Percentiles rank a stretch among this genome's conserved stretches.
phyloP scores from a whole-genome alignment of 108 stramenopile species.

The Nannochloropsis gaditana region DNA sequence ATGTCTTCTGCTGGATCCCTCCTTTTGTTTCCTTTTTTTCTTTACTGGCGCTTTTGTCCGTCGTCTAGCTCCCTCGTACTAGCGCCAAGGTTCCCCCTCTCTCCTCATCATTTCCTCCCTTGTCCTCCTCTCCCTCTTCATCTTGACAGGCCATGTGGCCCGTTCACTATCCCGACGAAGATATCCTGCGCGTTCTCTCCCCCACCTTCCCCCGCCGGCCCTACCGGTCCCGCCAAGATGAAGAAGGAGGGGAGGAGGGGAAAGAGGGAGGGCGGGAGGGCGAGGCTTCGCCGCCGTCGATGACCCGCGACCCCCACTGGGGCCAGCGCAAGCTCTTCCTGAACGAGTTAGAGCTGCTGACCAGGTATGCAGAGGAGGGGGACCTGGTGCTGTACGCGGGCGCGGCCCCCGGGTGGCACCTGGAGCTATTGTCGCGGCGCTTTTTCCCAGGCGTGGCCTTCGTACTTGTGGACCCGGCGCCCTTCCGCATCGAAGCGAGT shows the following conservation, averaged over 20 bases:
- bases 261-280: background rate
- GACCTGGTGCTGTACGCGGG: slow-evolving; percentile 26
- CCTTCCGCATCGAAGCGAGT: background rate
- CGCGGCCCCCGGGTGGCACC: slow-evolving; percentile 31
- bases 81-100: no score
- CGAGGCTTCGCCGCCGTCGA: background rate
- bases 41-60: background rate
- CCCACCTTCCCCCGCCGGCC: background rate
- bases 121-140: background rate
- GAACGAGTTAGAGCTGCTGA: slow-evolving; percentile 28
- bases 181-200: background rate
- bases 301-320: slow-evolving; percentile 23
- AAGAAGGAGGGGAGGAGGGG: background rate
- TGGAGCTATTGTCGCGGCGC: background rate
- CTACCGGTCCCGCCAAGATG: background rate
- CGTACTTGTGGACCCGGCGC: slow-evolving; percentile 17
- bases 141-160: background rate
- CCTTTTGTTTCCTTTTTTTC: background rate
- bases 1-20: background rate
- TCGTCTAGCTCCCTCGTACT: no score
- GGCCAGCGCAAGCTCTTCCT: slow-evolving; percentile 32
- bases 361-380: background rate
- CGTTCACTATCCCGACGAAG: background rate
- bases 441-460: slow-evolving; percentile 21
- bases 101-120: background rate